Conservation (phyloP, 805 yeast species). For the Candida ficus region DNA sequence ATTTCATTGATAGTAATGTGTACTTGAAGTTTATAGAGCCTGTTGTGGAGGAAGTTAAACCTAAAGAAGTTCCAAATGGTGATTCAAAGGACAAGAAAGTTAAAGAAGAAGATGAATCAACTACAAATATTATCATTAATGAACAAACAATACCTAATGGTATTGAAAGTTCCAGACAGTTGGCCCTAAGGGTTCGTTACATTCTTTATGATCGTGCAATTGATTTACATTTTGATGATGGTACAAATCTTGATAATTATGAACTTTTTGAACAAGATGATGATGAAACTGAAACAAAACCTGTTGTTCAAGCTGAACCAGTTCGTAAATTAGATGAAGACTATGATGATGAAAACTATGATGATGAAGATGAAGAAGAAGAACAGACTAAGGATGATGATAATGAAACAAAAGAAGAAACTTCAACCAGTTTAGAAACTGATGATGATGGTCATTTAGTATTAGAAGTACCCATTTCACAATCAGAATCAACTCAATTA, state of each 20-base stretch:
- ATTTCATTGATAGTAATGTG: slow-evolving; percentile 34
- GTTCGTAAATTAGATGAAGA: slow-evolving; percentile 36
- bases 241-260: slow-evolving; percentile 13
- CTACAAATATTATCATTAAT: slow-evolving; percentile 19
- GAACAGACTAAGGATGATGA: slow-evolving; percentile 14
- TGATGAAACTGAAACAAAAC: not conserved
- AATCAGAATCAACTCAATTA: slow-evolving; percentile 26
- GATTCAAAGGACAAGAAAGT: slow-evolving; percentile 29
- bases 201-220: slow-evolving; percentile 70
- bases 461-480: slow-evolving; percentile 30
- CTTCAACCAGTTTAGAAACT: slow-evolving; percentile 7
- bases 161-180: slow-evolving; percentile 41
- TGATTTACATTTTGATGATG: slow-evolving; percentile 35
- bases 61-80: slow-evolving; percentile 2
- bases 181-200: slow-evolving; percentile 62
- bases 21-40: slow-evolving; percentile 21
- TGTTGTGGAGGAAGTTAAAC: not conserved
- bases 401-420: slow-evolving; percentile 7
- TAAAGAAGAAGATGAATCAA: slow-evolving; percentile 28
- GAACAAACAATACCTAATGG: slow-evolving; percentile 37
- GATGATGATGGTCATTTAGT: slow-evolving; percentile 23
- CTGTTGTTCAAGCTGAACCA: not conserved
- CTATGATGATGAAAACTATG: slow-evolving; percentile 26
- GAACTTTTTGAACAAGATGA: slow-evolving; percentile 14
- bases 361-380: slow-evolving; percentile 22